Evolutionary conservation across 208 protist genomes (phyloP).

Genomic region (Leishmania tarentolae): DNA sequence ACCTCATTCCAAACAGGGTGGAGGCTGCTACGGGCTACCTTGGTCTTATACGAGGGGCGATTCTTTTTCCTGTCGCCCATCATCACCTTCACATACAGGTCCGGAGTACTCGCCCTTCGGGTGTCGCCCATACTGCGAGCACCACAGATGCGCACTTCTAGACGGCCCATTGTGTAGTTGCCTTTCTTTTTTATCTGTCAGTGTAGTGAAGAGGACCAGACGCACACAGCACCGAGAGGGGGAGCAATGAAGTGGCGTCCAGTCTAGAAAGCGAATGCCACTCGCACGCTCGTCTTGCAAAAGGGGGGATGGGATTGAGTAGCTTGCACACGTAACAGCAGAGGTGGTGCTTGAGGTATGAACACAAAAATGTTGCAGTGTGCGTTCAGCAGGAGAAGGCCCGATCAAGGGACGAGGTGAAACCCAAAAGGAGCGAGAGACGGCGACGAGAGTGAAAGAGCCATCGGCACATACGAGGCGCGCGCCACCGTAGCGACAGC

Average conservation of each 20-base stretch:
- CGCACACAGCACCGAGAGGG: neutral
- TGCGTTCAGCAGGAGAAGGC: neutral
- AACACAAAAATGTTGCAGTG: neutral
- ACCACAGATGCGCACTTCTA: conserved; percentile 68
- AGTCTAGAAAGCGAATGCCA: neutral
- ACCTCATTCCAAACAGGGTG: conserved; percentile 79
- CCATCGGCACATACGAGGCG: neutral
- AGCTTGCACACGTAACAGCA: neutral
- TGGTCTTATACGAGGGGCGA: conserved; percentile 38
- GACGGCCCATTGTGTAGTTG: conserved; percentile 47
- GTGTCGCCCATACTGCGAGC: conserved; percentile 61
- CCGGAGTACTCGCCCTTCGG: conserved; percentile 49
- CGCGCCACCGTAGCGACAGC: neutral
- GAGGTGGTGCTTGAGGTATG: neutral
- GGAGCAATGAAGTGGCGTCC: neutral
- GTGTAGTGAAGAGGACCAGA: neutral
- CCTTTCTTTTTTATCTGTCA: neutral
- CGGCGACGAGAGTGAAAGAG: neutral
- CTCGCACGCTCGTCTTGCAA: neutral
- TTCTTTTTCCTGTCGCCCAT: conserved; percentile 51
- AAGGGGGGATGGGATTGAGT: neutral
- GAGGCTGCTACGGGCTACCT: conserved; percentile 44
- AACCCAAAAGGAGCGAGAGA: neutral
- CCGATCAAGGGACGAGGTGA: neutral
- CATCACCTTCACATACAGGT: conserved; percentile 68